Base-by-base conservation (phyloP, 768 basidiomycete species). In the Lentinus tigrinus region DNA sequence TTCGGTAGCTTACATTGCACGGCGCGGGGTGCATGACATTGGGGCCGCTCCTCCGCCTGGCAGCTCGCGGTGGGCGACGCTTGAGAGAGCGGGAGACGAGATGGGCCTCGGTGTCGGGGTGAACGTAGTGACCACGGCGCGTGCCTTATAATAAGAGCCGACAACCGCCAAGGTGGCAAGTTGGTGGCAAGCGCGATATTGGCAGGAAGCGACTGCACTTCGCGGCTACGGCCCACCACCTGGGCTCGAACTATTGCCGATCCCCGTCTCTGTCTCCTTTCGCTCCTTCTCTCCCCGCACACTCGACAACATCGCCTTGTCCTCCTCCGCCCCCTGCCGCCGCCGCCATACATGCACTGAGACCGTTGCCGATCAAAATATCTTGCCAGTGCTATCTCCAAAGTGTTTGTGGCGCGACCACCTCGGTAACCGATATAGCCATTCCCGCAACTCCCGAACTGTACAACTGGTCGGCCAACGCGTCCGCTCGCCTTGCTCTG, bases 391-490 rank as follows among this genome's bases (percentile, higher is more conserved):
- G 36, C 53, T 54, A 54, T 55, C 56, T 40, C 26, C 37, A 58
- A 42, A 55, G 54, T 60, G 54, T 49, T 53, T 53, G 60, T 61
- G 51, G 60, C 55, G 60, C 55, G 55, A 51, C 48, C 52, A 36
- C 40, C 36, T 38, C 31, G 26, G 34, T 60, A 52, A 56, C 59
- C 59, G 51, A 61, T 61, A 61, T 61, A 61, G 54, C 51, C 55
- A 49, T 26, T 56, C 60, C 60, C 60, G 60, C 60, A 52, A 28
- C 31, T 37, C 52, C 47, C 47, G 55, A 24, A 26, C 60, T 51
- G 55, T 43, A 52, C 27, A 26, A 52, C 52, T 34, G 16, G 23
- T 11, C 51, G 54, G 36, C 36, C 49, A 23, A 39, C 48, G 19
- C 47, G n/a, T 21, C 34, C 47, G 21, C 44, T 28, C 47, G 26